A percentile compares a stretch with the other conserved stretches of the same genome.
These are phyloP conservation scores for Boletellus ananiceps DNA, from an alignment of 768 basidiomycete species.

Conservation along the genomic window DNA sequence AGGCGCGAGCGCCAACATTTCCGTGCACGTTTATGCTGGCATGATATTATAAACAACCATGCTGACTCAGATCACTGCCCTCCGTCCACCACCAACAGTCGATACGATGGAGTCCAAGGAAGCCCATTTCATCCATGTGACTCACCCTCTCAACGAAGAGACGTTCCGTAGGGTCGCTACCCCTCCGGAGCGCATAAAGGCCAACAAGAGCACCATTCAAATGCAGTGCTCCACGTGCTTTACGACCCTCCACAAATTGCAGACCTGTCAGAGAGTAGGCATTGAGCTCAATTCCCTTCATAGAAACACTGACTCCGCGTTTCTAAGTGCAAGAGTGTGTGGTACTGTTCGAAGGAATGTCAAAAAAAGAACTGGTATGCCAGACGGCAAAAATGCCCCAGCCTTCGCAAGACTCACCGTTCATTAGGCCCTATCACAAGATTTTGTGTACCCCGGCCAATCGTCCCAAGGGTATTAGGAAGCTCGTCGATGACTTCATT, in stretches of 20 bases:
- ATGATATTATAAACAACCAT: too few relatives aligned
- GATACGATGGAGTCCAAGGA: not conserved
- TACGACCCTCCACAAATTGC: not conserved
- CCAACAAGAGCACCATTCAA: not conserved
- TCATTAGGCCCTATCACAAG: not conserved
- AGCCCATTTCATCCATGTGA: not conserved
- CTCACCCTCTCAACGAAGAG: not conserved
- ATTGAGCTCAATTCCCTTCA: not conserved
- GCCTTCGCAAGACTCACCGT: not conserved
- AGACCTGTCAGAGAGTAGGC: not conserved
- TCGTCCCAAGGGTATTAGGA: not conserved
- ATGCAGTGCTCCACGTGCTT: not conserved
- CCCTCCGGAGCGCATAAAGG: not conserved
- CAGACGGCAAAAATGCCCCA: not conserved
- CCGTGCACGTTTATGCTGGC: too few relatives aligned
- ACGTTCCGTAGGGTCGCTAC: not conserved
- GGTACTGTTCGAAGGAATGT: not conserved
- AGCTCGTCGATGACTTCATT: not conserved
- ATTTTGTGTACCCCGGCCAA: not conserved
- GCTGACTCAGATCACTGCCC: too few relatives aligned
- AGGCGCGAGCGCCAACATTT: too few relatives aligned
- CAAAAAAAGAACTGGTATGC: not conserved
- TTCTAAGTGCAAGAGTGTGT: not conserved
- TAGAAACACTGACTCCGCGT: not conserved
- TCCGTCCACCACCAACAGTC: too few relatives aligned